phyloP scores from a whole-genome alignment of 495 filamentous ascomycete species.

The Podospora appendiculata region DNA sequence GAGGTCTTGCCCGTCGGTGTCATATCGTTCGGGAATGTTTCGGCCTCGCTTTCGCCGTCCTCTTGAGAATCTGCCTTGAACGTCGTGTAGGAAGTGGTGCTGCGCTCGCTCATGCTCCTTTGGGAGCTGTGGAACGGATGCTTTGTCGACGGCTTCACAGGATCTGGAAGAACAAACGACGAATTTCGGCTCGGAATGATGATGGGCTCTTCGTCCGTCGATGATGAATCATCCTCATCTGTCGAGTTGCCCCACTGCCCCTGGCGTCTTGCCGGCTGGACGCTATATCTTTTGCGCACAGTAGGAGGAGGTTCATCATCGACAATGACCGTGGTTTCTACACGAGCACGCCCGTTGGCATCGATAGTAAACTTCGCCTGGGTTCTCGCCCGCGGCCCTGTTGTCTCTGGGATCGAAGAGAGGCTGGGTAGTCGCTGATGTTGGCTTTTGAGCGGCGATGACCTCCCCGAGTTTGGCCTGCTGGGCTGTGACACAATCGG shows the following conservation, averaged over 20 bases:
- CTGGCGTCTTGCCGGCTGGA: constrained; percentile 14
- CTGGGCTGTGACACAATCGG: constrained; percentile 26
- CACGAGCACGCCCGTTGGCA: constrained; percentile 60
- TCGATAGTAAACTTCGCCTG: constrained; percentile 65
- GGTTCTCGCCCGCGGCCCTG: constrained; percentile 38
- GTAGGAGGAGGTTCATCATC: constrained; percentile 30
- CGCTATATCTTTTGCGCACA: constrained; percentile 19
- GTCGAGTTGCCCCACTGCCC: constrained; percentile 31
- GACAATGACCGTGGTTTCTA: constrained; percentile 56
- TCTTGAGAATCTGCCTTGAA: constrained; percentile 25
- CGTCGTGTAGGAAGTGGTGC: constrained; percentile 27
- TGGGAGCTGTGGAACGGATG: constrained; percentile 50
- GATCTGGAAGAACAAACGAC: constrained; percentile 55
- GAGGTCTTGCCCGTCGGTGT: constrained; percentile 20
- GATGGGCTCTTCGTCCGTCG: constrained; percentile 59
- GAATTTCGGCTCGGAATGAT: constrained; percentile 54
- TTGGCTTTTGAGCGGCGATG: constrained; percentile 42
- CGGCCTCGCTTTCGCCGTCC: constrained; percentile 40
- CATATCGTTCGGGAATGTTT: constrained; percentile 45
- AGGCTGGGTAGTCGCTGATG: constrained; percentile 37
- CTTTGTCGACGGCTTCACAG: constrained; percentile 34
- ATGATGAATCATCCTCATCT: constrained; percentile 41
- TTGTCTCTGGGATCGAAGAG: constrained; percentile 42
- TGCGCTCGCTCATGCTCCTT: constrained; percentile 35
- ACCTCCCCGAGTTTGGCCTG: constrained; percentile 30